A percentile compares a stretch with the other conserved stretches of the same genome.
Evolutionary conservation across 108 stramenopile species (phyloP).

Genomic region (Craspedostauros australis): DNA sequence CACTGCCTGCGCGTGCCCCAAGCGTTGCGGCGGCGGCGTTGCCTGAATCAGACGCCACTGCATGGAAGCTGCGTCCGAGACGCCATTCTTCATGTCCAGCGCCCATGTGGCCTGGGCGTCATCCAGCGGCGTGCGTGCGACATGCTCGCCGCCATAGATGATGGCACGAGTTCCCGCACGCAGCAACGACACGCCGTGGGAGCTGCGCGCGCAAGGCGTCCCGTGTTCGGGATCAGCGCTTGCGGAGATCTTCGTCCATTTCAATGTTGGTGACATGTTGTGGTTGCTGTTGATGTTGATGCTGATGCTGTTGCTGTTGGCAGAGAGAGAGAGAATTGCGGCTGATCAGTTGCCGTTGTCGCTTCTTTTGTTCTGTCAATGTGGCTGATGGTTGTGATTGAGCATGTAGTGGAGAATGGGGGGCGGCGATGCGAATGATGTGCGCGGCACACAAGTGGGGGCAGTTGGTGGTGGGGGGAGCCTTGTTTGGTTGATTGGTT

Average conservation of each 20-base stretch:
- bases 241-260: slow-evolving; percentile 13
- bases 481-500: too few species aligned
- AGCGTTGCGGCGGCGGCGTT: slow-evolving; percentile 31
- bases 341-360: too few species aligned
- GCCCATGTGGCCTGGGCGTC: slow-evolving; percentile 8
- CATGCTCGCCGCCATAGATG: slow-evolving; percentile 51
- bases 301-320: too few species aligned
- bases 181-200: slow-evolving; percentile 43
- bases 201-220: slow-evolving; percentile 25
- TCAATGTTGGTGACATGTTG: too few species aligned
- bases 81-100: slow-evolving; percentile 4
- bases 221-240: slow-evolving; percentile 27
- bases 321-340: too few species aligned
- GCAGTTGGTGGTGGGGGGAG: too few species aligned
- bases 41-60: slow-evolving; percentile 15
- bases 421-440: too few species aligned
- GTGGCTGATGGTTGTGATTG: too few species aligned
- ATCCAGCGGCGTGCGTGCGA: slow-evolving; percentile 48
- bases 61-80: slow-evolving; percentile 6
- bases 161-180: slow-evolving; percentile 14
- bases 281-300: too few species aligned
- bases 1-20: slow-evolving; percentile 59
- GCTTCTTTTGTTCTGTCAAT: too few species aligned
- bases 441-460: too few species aligned
- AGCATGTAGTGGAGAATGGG: too few species aligned